These are phyloP conservation scores for Actinomucor elegans DNA, from an alignment of 371 early-diverging fungal genomes.

Conservation along the genomic window DNA sequence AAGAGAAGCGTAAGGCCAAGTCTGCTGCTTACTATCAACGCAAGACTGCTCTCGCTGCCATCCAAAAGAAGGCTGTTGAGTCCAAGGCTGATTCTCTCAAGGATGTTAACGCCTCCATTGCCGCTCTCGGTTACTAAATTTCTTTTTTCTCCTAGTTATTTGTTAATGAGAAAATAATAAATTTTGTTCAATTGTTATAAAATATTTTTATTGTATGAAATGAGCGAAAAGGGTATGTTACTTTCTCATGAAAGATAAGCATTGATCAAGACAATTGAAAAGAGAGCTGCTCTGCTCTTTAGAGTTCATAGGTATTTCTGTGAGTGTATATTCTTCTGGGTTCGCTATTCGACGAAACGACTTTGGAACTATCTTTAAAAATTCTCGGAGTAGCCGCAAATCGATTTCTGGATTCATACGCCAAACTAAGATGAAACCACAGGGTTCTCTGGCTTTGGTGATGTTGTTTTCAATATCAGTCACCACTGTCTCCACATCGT, in stretches of 20 bases:
- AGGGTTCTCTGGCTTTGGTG: neutral
- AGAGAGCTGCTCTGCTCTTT: neutral
- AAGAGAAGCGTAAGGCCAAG: conserved; percentile 97
- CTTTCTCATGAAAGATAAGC: neutral
- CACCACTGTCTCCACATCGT: neutral
- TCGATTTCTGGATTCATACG: conserved; percentile 18
- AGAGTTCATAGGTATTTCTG: neutral
- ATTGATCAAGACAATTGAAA: neutral
- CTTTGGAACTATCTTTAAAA: conserved; percentile 1
- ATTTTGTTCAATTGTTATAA: neutral
- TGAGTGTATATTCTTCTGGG: neutral
- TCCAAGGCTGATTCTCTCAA: conserved; percentile 51
- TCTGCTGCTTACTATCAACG: conserved; percentile 90
- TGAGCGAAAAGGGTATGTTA: neutral
- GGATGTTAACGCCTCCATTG: conserved; percentile 47
- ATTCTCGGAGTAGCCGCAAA: neutral
- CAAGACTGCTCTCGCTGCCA: conserved; percentile 59
- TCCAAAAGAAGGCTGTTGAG: conserved; percentile 50
- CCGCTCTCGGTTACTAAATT: conserved; percentile 62
- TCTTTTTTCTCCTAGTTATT: neutral
- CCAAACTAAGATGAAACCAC: conserved; percentile 21
- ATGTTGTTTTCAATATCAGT: conserved; percentile 5
- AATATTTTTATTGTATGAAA: neutral
- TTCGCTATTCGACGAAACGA: no score
- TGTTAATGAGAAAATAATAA: neutral